A percentile compares a stretch with the other conserved stretches of the same genome.
phyloP scores from a whole-genome alignment of 768 basidiomycete species.

The Tricholoma terreum region DNA sequence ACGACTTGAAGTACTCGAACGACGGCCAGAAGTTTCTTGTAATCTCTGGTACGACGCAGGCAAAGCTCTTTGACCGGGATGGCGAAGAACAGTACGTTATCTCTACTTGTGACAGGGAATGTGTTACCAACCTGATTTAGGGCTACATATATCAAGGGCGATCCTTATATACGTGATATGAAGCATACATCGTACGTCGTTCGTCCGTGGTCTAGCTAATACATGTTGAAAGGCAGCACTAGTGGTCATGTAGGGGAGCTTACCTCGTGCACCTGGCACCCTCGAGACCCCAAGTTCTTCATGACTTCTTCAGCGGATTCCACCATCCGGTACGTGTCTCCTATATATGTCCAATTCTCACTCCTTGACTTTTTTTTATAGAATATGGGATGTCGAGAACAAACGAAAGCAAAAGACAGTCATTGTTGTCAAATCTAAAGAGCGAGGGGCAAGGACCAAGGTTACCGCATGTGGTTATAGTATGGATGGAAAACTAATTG shows the following conservation, averaged over 20 bases:
- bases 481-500: constrained; percentile 84
- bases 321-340: constrained; percentile 72
- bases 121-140: constrained; percentile 55
- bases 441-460: constrained; percentile 90
- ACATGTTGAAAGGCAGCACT: constrained; percentile 4
- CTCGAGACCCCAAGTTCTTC: constrained; percentile 77
- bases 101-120: constrained; percentile 14
- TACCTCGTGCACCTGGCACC: constrained; percentile 90
- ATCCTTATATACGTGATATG: constrained; percentile 98
- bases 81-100: constrained; percentile 85
- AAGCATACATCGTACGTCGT: constrained; percentile 88
- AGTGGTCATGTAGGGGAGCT: constrained; percentile 96
- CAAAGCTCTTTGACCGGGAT: constrained; percentile 88
- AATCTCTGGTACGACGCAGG: constrained; percentile 83
- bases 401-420: constrained; percentile 93
- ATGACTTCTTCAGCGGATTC: constrained; percentile 95
- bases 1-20: constrained; percentile 87
- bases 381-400: constrained; percentile 94
- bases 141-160: constrained; percentile 86
- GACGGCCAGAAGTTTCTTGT: constrained; percentile 85
- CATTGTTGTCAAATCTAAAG: constrained; percentile 95
- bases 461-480: constrained; percentile 87
- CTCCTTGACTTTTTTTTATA: constrained; percentile 25
- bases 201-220: constrained; percentile 6
- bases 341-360: neutral